These are phyloP conservation scores for Geranium incanum DNA, from an alignment of 441 rosid species.

Conservation along the genomic window DNA sequence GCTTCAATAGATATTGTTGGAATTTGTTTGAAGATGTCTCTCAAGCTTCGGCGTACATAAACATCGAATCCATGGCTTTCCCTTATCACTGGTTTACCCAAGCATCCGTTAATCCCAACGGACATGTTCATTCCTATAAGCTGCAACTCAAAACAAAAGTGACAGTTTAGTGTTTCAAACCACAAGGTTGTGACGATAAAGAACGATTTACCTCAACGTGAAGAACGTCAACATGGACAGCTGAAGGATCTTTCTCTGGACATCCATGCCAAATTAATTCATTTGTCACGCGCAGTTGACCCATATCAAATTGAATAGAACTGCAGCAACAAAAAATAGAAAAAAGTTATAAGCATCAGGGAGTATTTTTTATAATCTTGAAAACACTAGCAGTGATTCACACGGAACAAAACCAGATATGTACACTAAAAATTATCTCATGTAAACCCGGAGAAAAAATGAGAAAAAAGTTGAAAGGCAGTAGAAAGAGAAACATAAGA, in stretches of 20 bases:
- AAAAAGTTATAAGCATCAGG: conserved; percentile 18
- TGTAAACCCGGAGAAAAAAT: background rate
- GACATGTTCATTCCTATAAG: conserved; percentile 93
- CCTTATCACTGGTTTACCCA: conserved; percentile 86
- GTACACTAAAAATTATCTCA: background rate
- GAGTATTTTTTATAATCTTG: background rate
- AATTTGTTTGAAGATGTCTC: conserved; percentile 90
- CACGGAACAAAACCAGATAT: background rate
- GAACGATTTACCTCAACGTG: conserved; percentile 69
- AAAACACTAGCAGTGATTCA: background rate
- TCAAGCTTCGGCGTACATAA: conserved; percentile 79
- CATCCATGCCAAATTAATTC: conserved; percentile 91
- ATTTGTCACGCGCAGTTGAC: conserved; percentile 79
- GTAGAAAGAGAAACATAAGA: background rate
- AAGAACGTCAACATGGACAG: conserved; percentile 91
- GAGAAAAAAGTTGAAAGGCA: background rate
- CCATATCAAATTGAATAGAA: conserved; percentile 91
- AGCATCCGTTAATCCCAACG: conserved; percentile 70
- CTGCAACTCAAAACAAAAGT: conserved; percentile 39
- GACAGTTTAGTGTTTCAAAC: conserved; percentile 17
- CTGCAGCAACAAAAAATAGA: conserved; percentile 40
- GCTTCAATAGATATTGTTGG: conserved; percentile 87
- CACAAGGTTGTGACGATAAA: conserved; percentile 16
- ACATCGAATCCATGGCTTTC: conserved; percentile 86
- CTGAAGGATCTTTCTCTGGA: conserved; percentile 80